These are phyloP conservation scores for Zygotorulaspora sp. DNA, from an alignment of 805 yeast genomes.

Conservation along the genomic window DNA sequence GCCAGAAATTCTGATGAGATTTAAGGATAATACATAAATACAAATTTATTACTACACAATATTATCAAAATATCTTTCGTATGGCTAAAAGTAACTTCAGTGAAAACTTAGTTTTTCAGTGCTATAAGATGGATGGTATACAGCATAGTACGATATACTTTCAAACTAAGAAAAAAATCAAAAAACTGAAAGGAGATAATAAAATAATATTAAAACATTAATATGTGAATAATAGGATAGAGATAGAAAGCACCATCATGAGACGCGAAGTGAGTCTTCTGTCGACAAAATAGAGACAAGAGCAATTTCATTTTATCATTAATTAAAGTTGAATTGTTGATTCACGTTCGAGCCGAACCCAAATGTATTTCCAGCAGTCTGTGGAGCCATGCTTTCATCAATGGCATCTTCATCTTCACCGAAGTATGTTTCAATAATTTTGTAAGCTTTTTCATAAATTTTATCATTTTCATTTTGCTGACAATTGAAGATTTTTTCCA, in stretches of 20 bases:
- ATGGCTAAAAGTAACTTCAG: too few species aligned
- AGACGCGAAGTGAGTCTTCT: not conserved
- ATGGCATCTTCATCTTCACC: slow-evolving; percentile 70
- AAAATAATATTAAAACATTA: slow-evolving; percentile 5
- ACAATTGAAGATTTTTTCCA: slow-evolving; percentile 91
- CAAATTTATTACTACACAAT: too few species aligned
- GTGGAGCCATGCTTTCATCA: slow-evolving; percentile 76
- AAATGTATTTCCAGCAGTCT: slow-evolving; percentile 75
- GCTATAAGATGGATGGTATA: too few species aligned
- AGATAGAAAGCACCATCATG: not conserved
- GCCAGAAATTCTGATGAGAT: too few species aligned
- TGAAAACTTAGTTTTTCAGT: too few species aligned
- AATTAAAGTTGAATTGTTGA: slow-evolving; percentile 41
- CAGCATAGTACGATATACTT: too few species aligned
- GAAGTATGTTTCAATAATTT: slow-evolving; percentile 87
- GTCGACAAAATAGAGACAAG: slow-evolving; percentile 1
- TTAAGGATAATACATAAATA: too few species aligned
- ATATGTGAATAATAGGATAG: slow-evolving; percentile 3
- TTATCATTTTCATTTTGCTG: slow-evolving; percentile 89
- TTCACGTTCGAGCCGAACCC: slow-evolving; percentile 74
- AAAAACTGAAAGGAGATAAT: slow-evolving; percentile 2
- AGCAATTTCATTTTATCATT: slow-evolving; percentile 3
- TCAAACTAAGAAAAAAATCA: not conserved
- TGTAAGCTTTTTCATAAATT: slow-evolving; percentile 86
- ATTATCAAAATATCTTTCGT: too few species aligned